Percentiles rank a stretch among this genome's conserved stretches.
phyloP scores from a whole-genome alignment of 345 rosid species.

The Eucalyptus coolabah region DNA sequence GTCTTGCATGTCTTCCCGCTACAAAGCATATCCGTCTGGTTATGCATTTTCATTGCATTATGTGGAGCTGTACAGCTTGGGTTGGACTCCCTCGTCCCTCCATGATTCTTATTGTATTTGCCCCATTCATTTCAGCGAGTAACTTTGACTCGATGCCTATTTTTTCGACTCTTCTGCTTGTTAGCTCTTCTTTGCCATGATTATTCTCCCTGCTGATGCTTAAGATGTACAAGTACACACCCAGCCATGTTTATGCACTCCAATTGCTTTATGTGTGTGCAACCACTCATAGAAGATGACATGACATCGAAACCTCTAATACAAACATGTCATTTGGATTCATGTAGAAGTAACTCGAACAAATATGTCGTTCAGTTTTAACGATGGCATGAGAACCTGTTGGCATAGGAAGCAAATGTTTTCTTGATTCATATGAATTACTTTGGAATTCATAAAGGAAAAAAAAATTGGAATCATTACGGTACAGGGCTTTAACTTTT shows the following conservation, averaged over 20 bases:
- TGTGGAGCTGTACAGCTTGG: too few relatives aligned
- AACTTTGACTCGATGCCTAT: too few relatives aligned
- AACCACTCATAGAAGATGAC: not conserved
- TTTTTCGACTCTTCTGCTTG: too few relatives aligned
- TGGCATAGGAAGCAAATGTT: not conserved
- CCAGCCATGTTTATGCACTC: not conserved
- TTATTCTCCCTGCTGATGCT: not conserved
- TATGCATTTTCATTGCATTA: not conserved
- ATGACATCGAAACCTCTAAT: not conserved
- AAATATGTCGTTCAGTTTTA: not conserved
- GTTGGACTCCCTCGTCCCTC: too few relatives aligned
- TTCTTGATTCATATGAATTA: not conserved
- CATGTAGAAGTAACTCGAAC: not conserved
- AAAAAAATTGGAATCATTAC: not conserved
- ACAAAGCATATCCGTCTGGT: not conserved
- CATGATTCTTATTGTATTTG: too few relatives aligned
- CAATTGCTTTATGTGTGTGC: not conserved
- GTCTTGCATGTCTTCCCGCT: not conserved
- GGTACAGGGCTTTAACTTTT: not conserved
- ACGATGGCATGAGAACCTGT: not conserved
- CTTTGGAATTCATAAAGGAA: not conserved
- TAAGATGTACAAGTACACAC: not conserved
- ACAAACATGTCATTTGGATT: not conserved
- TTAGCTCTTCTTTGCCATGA: too few relatives aligned
- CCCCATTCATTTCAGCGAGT: too few relatives aligned